Base-by-base conservation (phyloP, 495 filamentous ascomycete species). In the Aspergillus asperescens region DNA sequence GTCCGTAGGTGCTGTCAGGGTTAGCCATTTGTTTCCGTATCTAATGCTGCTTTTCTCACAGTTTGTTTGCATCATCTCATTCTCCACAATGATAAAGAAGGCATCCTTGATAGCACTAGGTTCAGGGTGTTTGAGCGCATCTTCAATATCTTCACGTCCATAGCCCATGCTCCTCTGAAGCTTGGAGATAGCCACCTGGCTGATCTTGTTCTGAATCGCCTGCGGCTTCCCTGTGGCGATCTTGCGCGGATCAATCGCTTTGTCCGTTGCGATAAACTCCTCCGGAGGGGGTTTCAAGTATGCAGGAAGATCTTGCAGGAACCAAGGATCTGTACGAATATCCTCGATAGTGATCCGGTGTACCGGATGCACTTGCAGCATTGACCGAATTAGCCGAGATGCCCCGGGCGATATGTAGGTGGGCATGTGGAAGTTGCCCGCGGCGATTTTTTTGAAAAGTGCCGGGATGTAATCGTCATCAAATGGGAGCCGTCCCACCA, bases 71-170 rank as follows among this genome's bases (percentile, higher is more conserved):
- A 96, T 97, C 62, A 98, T 81, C 66, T 96, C 90, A 67, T 98
- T 97, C 71, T 98, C 93, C 43, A 91, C 82, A 25, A 97, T 89
- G 61, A 98, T 97, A 69, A 95, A 83, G 68, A 97, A 98, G 12
- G 93, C 93, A 76, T 98, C 93, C 66, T 98, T 98, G 72, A 98
- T 95, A 12, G 94, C 90, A 53, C 89, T 96, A 31, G 93, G 92
- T 62, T 98, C 93, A 41, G 95, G 83, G 48, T 88, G 88, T 55
- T 85, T 83, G 46, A 98, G 74, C 28, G 93, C 92, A 62, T 96
- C 92, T 65, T 95, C 86, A 31, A 98, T 93, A 72, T 98, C 93
- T 29, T 90, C 86, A 63, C 88, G 89, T 19, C 83, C 89, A 66
- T 98, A 98, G 48, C 93, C 93, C 92, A 98, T 96, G 19, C 88